Base-by-base conservation (phyloP, 352 stramenopile species). In the Phytophthora podocarpi region DNA sequence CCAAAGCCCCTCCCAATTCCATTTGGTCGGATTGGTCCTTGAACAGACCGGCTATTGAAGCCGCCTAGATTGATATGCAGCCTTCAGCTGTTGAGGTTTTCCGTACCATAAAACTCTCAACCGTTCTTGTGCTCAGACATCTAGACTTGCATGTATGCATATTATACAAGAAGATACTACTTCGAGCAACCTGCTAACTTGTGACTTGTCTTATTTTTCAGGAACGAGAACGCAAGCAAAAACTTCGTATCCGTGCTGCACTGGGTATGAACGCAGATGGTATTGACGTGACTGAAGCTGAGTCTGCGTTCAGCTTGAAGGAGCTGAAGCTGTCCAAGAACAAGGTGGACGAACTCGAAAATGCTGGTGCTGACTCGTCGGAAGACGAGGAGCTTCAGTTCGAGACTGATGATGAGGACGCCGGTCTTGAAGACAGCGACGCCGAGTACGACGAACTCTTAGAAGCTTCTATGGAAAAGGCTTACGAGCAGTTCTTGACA, bases 31-130 rank as follows among this genome's bases (percentile, higher is more conserved):
- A 74, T 80, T 88, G 76, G 85, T 95, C 87, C 82, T 96, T 96
- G 87, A 96, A 96, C 87, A 92, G 87, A 95, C 80, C 80, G 85
- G 87, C 86, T 93, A 96, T 96, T 96, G 87, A 93, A 88, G 66
- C 66, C 86, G 87, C 85, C 87, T 47, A 96, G 52, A 95, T 12
- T 11, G 59, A 88, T 68, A 59, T 91, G 87, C 85, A 96, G 84
- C 87, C 87, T 95, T 93, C 87, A 96, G 87, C 87, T 96, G 82
- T 96, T 93, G 73, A 65, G 70, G 67, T 73, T 74, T 82, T 81
- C 64, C 53, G 75, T 70, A 82, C 76, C 72, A 62, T 95, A 82
- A 78, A 72, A 67, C 74, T 63, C 67, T 78, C 54, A 90, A 96
- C 85, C 87, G 87, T 96, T 96, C 87, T 91, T 96, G 87, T 87